Evolutionary conservation across 2,329 filamentous ascomycete genomes (phyloP), one percentile per base, ranked within the genome.

Genomic region (Helminthosporium solani): DNA sequence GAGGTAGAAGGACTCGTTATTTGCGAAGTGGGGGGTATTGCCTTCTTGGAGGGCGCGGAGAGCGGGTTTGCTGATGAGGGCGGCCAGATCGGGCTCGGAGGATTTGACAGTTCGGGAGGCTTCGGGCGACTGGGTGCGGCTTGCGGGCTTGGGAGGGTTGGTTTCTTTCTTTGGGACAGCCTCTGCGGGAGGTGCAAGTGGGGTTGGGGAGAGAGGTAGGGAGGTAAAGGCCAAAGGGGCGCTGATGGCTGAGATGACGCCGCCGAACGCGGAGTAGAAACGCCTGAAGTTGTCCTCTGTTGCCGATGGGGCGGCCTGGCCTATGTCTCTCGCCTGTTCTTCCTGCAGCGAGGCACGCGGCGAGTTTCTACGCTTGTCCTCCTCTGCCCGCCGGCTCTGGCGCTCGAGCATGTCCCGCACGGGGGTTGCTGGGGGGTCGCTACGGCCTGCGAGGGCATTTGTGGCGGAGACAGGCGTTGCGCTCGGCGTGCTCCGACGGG

Each of bases 231-330:
- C 92, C 23, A 99, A 76, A 1, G 91, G 91, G 0, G 91, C 90
- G 0, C 92, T 95, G 11, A 97, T 82, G 58, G 86, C 87, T 50
- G 90, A 94, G 63, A 97, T 88, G 38, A 96, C 81, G 43, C 82
- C 89, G 44, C 91, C 90, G 61, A 96, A 96, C 1, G 90, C 90
- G 47, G 81, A 91, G 72, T 97, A 99, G 72, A 97, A 99, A 43
- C 85, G 83, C 6, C 88, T 83, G 65, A 96, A 99, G 5, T 88
- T 86, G 46, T 92, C 90, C 25, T 95, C 89, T 1, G 72, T 54
- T 0, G 61, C 58, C 0, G 64, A 56, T 12, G 61, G 53, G 1
- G 53, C 30, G 11, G 65, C 52, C 18, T 50, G 52, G 23, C 31
- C 50, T 28, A 3, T 55, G 21, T 38, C 19, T 4, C 52, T 3